Evolutionary conservation across 495 filamentous ascomycete species (phyloP), one percentile per base, ranked within the genome.

Genomic region (Neurospora sp.): DNA sequence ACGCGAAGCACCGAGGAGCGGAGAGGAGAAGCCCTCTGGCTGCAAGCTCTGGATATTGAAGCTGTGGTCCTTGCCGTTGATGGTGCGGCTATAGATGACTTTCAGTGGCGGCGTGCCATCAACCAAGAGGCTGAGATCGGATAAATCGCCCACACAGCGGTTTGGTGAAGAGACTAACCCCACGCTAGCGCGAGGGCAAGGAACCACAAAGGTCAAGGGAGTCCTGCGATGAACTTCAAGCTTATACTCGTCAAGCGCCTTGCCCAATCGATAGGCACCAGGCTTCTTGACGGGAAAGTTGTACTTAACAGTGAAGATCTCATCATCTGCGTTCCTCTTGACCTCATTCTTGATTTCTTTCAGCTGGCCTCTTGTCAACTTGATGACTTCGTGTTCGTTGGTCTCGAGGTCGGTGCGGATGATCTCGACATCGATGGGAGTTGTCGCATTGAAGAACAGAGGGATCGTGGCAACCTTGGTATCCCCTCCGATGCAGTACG

Each of bases 81-180:
- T 89, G 39, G 89, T 90, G 45, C 92, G 90, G 75, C 92, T 95
- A 78, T 98, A 99, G 77, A 92, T 93, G 74, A 98, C 90, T 79
- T 93, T 92, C 72, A 99, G 83, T n/a, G 96, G 96, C 13, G 96
- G 92, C 2, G 94, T 94, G 24, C 95, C 96, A 77, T 93, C 89
- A 3, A 98, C 92, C 74, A 92, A 88, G 17, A 99, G 82, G 37
- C 89, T 83, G 40, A 98, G 81, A 77, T 97, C 90, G 4, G 96
- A 98, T 31, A 98, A 84, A 74, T 98, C 96, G 37, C 92, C 92
- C 59, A 88, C 86, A 78, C 96, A 99, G 19, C 84, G 86, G 74
- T 89, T 90, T 72, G 93, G 85, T 2, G 87, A 83, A 38, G 86
- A 84, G 0, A 90, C 85, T 10, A 88, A 86, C 48, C 88, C 90